These are phyloP conservation scores for Mycena indigotica DNA, from an alignment of 768 basidiomycete genomes.

Conservation along the genomic window DNA sequence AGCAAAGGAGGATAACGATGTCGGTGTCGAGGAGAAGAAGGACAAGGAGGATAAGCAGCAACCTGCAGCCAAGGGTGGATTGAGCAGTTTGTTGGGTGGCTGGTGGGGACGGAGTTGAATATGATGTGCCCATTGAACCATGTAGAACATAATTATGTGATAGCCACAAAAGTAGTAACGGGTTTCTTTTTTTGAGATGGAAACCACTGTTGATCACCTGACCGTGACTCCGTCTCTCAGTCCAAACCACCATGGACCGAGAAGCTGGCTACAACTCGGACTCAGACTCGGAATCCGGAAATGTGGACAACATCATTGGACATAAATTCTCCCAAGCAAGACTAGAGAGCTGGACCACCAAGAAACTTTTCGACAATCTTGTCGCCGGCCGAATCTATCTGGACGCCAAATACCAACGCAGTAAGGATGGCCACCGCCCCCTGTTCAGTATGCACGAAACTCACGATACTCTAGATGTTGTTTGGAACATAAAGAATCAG, in stretches of 20 bases:
- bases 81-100: conserved; percentile 71
- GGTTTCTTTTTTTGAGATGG: too few relatives aligned
- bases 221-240: too few relatives aligned
- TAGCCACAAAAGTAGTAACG: too few relatives aligned
- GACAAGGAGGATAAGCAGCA: conserved; percentile 50
- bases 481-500: background rate
- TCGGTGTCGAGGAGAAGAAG: conserved; percentile 52
- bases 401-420: background rate
- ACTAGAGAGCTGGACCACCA: background rate
- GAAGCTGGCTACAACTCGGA: background rate
- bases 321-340: background rate
- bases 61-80: conserved; percentile 50
- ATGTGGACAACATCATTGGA: background rate
- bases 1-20: conserved; percentile 49
- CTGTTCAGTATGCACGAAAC: too few relatives aligned
- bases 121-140: too few relatives aligned
- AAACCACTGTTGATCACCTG: too few relatives aligned
- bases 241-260: too few relatives aligned
- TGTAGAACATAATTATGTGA: too few relatives aligned
- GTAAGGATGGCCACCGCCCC: background rate
- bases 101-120: conserved; percentile 72
- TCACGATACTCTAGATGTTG: background rate
- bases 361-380: background rate
- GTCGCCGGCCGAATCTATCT: background rate
- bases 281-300: background rate